Conservation (phyloP, 148 eudicot species). For the Vaccinium myrtillus region DNA sequence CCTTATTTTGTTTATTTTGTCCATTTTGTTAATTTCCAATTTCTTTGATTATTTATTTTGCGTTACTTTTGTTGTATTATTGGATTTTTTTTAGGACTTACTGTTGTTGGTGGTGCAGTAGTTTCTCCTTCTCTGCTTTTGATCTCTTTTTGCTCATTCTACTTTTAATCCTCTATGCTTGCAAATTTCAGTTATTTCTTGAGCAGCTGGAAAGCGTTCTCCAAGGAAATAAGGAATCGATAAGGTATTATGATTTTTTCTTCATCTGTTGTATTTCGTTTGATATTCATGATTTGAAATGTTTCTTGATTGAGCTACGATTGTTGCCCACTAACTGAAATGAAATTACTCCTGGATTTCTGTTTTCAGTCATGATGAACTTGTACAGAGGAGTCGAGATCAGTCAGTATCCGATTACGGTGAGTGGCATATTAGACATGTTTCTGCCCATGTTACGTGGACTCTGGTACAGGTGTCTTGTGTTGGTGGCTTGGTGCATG, state of each 20-base stretch:
- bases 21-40: background rate
- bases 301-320: background rate
- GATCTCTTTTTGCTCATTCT: conserved; percentile 12
- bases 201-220: conserved; percentile 92
- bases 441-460: background rate
- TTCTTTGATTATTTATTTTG: background rate
- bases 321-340: conserved; percentile 1
- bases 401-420: conserved; percentile 90
- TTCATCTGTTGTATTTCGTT: background rate
- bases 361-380: conserved; percentile 72
- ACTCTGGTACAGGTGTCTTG: background rate
- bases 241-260: conserved; percentile 48
- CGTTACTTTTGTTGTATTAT: background rate
- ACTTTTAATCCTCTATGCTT: conserved; percentile 11
- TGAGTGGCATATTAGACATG: conserved; percentile 35
- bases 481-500: background rate
- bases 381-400: conserved; percentile 81
- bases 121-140: conserved; percentile 1
- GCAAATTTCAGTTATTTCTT: conserved; percentile 64
- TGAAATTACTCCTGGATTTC: conserved; percentile 15
- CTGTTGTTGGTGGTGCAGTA: background rate
- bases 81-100: background rate
- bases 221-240: conserved; percentile 55
- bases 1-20: background rate
- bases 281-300: background rate